These are phyloP conservation scores for Besnoitia besnoiti DNA, from an alignment of 169 alveolate genomes.

Conservation along the genomic window DNA sequence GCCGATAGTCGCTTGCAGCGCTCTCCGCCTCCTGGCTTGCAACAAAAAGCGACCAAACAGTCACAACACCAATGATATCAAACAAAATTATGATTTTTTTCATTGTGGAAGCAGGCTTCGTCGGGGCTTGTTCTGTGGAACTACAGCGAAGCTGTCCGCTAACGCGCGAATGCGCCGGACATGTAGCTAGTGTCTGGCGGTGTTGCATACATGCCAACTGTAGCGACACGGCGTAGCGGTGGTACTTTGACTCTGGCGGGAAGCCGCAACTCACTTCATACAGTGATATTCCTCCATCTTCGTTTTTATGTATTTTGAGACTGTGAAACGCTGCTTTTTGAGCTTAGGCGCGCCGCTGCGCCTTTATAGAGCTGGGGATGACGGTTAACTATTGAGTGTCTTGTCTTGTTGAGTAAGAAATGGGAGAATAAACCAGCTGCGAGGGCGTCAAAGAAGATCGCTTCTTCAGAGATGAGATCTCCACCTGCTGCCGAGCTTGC, in stretches of 20 bases:
- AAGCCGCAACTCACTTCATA: not conserved
- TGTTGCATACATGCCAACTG: not conserved
- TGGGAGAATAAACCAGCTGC: not conserved
- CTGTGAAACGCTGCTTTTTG: not conserved
- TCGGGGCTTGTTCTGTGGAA: not conserved
- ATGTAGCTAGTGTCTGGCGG: not conserved
- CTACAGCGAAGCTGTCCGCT: not conserved
- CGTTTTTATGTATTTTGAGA: not conserved
- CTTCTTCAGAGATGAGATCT: not conserved
- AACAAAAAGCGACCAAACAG: not conserved
- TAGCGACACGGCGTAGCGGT: not conserved
- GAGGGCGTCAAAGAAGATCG: not conserved
- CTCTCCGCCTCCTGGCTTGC: not conserved
- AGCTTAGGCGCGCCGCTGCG: not conserved
- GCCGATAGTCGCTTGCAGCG: not conserved
- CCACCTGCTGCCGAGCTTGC: not conserved
- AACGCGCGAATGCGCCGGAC: not conserved
- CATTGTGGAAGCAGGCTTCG: not conserved
- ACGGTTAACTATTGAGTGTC: not conserved
- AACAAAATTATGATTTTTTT: not conserved
- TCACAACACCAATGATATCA: not conserved
- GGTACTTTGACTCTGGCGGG: not conserved
- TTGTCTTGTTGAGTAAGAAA: not conserved
- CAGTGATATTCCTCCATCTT: not conserved
- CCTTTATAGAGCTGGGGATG: not conserved